Conservation (phyloP, 2,329 filamentous ascomycete genomes). For the Didymella pinodella region DNA sequence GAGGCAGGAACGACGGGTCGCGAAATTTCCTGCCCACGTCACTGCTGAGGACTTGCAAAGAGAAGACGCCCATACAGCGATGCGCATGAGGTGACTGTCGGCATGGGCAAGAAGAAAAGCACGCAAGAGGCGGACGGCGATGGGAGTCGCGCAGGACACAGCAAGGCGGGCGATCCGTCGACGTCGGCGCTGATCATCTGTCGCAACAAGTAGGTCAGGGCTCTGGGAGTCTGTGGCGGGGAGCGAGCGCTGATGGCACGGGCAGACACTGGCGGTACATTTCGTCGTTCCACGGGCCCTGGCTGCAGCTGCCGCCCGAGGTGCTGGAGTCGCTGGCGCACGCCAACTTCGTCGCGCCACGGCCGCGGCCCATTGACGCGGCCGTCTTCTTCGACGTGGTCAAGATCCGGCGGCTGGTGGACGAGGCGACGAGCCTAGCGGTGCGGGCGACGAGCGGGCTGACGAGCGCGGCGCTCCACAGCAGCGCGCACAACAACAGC, state of each 20-base stretch:
- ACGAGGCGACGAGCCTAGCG: slow-evolving; percentile 79
- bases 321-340: slow-evolving; percentile 80
- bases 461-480: slow-evolving; percentile 69
- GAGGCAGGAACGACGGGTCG: not conserved
- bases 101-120: slow-evolving; percentile 43
- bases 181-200: slow-evolving; percentile 52
- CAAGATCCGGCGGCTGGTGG: slow-evolving; percentile 80
- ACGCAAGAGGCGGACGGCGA: slow-evolving; percentile 13
- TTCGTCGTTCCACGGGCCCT: slow-evolving; percentile 82
- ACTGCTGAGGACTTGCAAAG: not conserved
- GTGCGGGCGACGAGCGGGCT: slow-evolving; percentile 79
- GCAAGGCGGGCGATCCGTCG: slow-evolving; percentile 29
- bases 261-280: slow-evolving; percentile 84
- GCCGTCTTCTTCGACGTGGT: slow-evolving; percentile 83
- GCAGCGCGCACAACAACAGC: slow-evolving; percentile 60
- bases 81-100: too few species aligned
- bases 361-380: slow-evolving; percentile 79
- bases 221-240: slow-evolving; percentile 11
- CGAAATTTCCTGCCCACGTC: slow-evolving; percentile 18
- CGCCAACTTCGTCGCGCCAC: slow-evolving; percentile 78
- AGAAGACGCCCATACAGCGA: too few species aligned
- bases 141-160: not conserved
- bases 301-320: slow-evolving; percentile 81
- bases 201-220: slow-evolving; percentile 53
- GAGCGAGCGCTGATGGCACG: slow-evolving; percentile 18